Conservation (phyloP, 2,329 filamentous ascomycete genomes). For the Lachnellula willkommii region DNA sequence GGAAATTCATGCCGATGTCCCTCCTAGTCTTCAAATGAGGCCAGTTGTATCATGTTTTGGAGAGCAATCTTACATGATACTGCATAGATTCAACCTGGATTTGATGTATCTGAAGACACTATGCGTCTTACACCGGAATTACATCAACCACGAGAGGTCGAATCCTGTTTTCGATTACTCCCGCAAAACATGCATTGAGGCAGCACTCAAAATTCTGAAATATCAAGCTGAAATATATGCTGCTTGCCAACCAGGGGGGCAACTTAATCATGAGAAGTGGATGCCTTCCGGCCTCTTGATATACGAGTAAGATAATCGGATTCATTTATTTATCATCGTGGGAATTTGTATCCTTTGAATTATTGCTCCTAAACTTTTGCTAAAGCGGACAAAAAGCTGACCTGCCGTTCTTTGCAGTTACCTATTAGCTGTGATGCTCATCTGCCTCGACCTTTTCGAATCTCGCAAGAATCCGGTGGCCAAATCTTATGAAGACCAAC, state of each 20-base stretch:
- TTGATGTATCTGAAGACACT: constrained; percentile 9
- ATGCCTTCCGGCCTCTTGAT: constrained; percentile 11
- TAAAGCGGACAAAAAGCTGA: too few species aligned
- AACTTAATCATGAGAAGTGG: constrained; percentile 9
- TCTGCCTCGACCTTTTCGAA: constrained; percentile 13
- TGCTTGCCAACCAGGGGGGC: constrained; percentile 9
- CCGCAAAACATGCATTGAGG: constrained; percentile 44
- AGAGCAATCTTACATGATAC: constrained; percentile 6
- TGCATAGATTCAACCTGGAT: constrained; percentile 9
- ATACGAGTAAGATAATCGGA: not conserved
- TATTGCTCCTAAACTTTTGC: too few species aligned
- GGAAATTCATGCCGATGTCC: constrained; percentile 40
- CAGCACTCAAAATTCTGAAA: constrained; percentile 41
- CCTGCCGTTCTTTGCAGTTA: not conserved
- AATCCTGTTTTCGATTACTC: constrained; percentile 47
- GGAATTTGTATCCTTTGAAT: too few species aligned
- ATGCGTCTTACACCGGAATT: constrained; percentile 17
- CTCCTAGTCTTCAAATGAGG: constrained; percentile 36
- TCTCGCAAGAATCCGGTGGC: not conserved
- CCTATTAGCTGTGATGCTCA: constrained; percentile 13
- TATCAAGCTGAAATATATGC: constrained; percentile 34
- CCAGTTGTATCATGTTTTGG: constrained; percentile 5
- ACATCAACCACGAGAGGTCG: constrained; percentile 34
- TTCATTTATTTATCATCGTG: too few species aligned
- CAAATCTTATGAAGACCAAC: not conserved